Percentiles rank a stretch among this genome's conserved stretches.
phyloP scores from a whole-genome alignment of 179 eudicot genomes.

The Drosera spatulata region DNA sequence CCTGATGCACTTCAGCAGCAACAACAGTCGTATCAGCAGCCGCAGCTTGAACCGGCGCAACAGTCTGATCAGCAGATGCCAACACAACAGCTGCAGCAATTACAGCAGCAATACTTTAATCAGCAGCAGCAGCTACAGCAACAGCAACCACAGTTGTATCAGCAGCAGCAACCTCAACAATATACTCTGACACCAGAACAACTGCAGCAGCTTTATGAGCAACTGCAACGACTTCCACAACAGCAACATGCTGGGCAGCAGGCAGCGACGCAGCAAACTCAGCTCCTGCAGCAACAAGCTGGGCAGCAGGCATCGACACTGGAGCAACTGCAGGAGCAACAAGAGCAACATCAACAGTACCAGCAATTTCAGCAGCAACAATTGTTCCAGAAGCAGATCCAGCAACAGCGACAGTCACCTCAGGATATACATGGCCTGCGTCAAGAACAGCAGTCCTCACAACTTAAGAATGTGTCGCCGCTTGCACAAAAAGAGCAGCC shows the following conservation, averaged over 20 bases:
- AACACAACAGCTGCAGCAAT: slow-evolving; percentile 4
- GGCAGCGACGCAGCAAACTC: no score
- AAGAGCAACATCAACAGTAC: slow-evolving; percentile 13
- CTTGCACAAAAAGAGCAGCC: slow-evolving; percentile 4
- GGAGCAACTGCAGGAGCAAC: neutral
- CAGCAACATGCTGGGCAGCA: no score
- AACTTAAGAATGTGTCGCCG: neutral
- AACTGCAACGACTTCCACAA: no score
- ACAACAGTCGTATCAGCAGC: slow-evolving; percentile 20
- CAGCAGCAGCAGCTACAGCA: no score
- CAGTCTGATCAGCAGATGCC: slow-evolving; percentile 15
- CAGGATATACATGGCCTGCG: slow-evolving; percentile 1
- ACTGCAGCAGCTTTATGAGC: slow-evolving; percentile 11
- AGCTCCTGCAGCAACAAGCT: no score
- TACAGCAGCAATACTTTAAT: slow-evolving; percentile 17
- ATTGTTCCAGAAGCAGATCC: slow-evolving; percentile 20
- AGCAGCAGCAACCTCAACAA: slow-evolving; percentile 13
- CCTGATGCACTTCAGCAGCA: neutral
- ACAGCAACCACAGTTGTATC: slow-evolving; percentile 8
- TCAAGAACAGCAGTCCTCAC: slow-evolving; percentile 17
- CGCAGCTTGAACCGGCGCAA: slow-evolving; percentile 18
- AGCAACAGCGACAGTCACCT: slow-evolving; percentile 10
- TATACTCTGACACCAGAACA: slow-evolving; percentile 21
- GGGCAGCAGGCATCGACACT: neutral
- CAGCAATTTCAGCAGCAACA: slow-evolving; percentile 11